These are phyloP conservation scores for Lichtheimia ornata DNA, from an alignment of 371 early-diverging fungal species.

Conservation along the genomic window DNA sequence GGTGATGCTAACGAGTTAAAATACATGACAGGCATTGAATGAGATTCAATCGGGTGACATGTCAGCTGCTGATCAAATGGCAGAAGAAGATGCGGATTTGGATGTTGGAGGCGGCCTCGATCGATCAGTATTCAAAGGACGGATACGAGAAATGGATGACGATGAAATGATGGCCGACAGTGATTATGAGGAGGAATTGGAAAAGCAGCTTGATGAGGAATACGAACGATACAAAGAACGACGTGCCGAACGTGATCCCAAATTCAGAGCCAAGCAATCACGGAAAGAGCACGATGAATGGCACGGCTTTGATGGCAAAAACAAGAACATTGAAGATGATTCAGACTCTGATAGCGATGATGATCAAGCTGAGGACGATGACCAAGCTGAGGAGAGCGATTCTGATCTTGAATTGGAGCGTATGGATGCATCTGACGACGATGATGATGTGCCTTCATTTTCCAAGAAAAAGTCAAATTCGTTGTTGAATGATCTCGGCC, in stretches of 20 bases:
- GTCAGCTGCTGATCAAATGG: slow-evolving; percentile 53
- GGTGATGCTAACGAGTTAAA: too few relatives aligned
- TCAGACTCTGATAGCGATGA: slow-evolving; percentile 36
- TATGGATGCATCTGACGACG: slow-evolving; percentile 5
- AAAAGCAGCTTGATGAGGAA: slow-evolving; percentile 75
- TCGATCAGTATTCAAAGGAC: slow-evolving; percentile 33
- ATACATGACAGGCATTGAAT: slow-evolving; percentile 27
- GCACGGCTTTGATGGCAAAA: slow-evolving; percentile 66
- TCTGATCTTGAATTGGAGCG: slow-evolving; percentile 20
- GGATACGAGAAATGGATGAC: slow-evolving; percentile 37
- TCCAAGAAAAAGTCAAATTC: slow-evolving; percentile 48
- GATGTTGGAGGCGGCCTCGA: slow-evolving; percentile 39
- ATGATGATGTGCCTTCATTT: slow-evolving; percentile 4
- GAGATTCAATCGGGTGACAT: slow-evolving; percentile 60
- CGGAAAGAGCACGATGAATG: slow-evolving; percentile 71
- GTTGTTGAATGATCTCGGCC: slow-evolving; percentile 60
- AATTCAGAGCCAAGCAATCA: slow-evolving; percentile 67
- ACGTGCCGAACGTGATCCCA: slow-evolving; percentile 75
- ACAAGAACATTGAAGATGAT: slow-evolving; percentile 43
- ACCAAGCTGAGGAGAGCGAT: slow-evolving; percentile 15
- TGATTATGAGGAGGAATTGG: slow-evolving; percentile 60
- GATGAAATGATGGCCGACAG: slow-evolving; percentile 43
- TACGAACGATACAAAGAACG: slow-evolving; percentile 74
- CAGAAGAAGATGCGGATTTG: slow-evolving; percentile 34
- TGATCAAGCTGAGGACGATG: slow-evolving; percentile 38